These are phyloP conservation scores for Aspergillus cejpii DNA, from an alignment of 2,329 filamentous ascomycete species.

Conservation along the genomic window DNA sequence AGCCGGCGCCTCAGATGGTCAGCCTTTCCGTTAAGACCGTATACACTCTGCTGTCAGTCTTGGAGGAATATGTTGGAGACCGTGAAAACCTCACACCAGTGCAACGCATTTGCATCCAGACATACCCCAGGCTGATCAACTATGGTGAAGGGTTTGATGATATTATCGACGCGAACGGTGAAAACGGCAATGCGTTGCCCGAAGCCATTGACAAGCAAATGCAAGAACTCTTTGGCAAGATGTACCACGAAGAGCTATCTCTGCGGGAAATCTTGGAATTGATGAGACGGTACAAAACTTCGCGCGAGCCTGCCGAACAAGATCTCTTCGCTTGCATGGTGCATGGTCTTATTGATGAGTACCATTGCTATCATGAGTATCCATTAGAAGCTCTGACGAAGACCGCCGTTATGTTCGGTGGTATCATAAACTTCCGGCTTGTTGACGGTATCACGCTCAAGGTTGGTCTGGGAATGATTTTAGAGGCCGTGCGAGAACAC, in stretches of 20 bases:
- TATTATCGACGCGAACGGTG: slow-evolving; percentile 78
- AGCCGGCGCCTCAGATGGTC: slow-evolving; percentile 60
- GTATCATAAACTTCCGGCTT: slow-evolving; percentile 88
- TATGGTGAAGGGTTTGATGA: slow-evolving; percentile 90
- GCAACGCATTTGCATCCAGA: slow-evolving; percentile 81
- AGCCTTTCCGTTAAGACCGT: slow-evolving; percentile 81
- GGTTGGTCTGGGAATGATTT: slow-evolving; percentile 91
- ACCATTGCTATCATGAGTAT: slow-evolving; percentile 90
- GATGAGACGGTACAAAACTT: slow-evolving; percentile 80
- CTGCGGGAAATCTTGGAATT: slow-evolving; percentile 79
- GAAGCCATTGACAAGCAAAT: slow-evolving; percentile 77
- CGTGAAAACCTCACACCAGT: slow-evolving; percentile 69
- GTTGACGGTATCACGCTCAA: slow-evolving; percentile 85
- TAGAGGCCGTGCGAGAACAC: slow-evolving; percentile 90
- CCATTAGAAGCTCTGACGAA: slow-evolving; percentile 93
- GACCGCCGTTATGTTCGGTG: slow-evolving; percentile 91
- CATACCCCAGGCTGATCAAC: slow-evolving; percentile 91
- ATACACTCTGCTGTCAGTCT: slow-evolving; percentile 67
- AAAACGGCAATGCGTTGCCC: slow-evolving; percentile 72
- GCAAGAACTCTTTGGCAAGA: slow-evolving; percentile 96
- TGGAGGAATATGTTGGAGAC: slow-evolving; percentile 58
- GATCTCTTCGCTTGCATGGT: slow-evolving; percentile 99
- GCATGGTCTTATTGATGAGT: slow-evolving; percentile 94
- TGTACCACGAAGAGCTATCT: slow-evolving; percentile 88
- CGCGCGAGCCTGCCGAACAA: slow-evolving; percentile 74